These are phyloP conservation scores for Asterophora lycoperdoides DNA, from an alignment of 768 basidiomycete species.

Conservation along the genomic window DNA sequence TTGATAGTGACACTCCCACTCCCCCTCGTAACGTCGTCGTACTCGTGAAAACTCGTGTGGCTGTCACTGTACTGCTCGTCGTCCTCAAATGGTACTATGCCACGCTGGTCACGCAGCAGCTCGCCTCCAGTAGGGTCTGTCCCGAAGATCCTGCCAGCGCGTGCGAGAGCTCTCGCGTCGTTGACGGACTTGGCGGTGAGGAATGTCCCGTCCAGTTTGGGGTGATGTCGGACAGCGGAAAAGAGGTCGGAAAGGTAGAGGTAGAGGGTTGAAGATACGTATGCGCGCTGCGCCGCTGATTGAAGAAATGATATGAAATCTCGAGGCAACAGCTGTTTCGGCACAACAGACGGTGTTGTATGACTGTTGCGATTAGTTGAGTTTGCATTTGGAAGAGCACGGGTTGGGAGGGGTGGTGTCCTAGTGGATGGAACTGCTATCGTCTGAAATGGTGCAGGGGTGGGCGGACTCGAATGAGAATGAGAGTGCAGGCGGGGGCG, in stretches of 20 bases:
- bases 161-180: slow-evolving; percentile 64
- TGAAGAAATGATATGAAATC: slow-evolving; percentile 27
- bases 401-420: slow-evolving; percentile 24
- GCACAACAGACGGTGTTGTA: slow-evolving; percentile 23
- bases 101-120: slow-evolving; percentile 25
- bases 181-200: slow-evolving; percentile 56
- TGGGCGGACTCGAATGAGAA: slow-evolving; percentile 28
- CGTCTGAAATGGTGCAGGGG: slow-evolving; percentile 22
- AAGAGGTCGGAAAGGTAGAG: slow-evolving; percentile 59
- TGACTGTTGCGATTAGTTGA: slow-evolving; percentile 14
- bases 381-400: slow-evolving; percentile 15
- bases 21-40: slow-evolving; percentile 15
- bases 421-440: slow-evolving; percentile 22
- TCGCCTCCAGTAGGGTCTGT: slow-evolving; percentile 58
- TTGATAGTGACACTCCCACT: slow-evolving; percentile 13
- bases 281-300: slow-evolving; percentile 31
- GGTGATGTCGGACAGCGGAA: slow-evolving; percentile 68
- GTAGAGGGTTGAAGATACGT: slow-evolving; percentile 47
- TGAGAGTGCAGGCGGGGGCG: slow-evolving; percentile 20
- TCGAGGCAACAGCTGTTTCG: slow-evolving; percentile 24
- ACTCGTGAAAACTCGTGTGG: neutral
- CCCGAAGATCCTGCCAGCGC: slow-evolving; percentile 64
- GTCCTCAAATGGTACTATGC: neutral
- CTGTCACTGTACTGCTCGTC: slow-evolving; percentile 30
- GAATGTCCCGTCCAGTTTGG: slow-evolving; percentile 62